Evolutionary conservation across 805 yeast genomes (phyloP), one percentile per base, ranked within the genome.

Genomic region (Lipomyces orientalis): DNA sequence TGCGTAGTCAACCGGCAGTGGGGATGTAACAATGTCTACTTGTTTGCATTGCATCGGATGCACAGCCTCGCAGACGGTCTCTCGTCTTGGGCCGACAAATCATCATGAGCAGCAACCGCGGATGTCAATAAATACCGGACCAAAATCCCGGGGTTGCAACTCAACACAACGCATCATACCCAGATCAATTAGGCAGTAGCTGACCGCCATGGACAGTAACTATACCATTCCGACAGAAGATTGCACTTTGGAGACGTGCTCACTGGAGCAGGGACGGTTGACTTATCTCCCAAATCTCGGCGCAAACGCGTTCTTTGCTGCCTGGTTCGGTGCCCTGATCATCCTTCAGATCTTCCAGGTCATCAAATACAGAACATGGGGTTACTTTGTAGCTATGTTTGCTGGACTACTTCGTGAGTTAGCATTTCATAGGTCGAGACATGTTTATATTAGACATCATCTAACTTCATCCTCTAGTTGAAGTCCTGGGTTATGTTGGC

Each of bases 191-290:
- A 25, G 29, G 29, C 2, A 25, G n/a, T 25, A 25, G 29, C 29
- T 39, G 49, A 3, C 49, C 12, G 49, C 49, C 54, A 49, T 49
- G 54, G 29, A 49, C 25, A 8, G n/a, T 12, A 49, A 49, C 22
- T 7, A 49, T 25, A 49, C 54, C n/a, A 49, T 49, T 49, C 54
- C 54, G 16, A 29, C 80, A 7, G 59, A 31, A n/a, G 25, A 34
- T 19, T 56, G 59, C 46, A 56, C 59, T 12, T 4, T 29, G 16
- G 33, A n/a, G 46, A 56, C 59, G 4, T 56, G 59, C 16, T 14
- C 59, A 6, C 59, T 56, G 10, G 12, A 9, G 9, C 46, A 9
- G 8, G 59, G 49, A 19, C 59, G 2, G 14, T 29, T 56, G 9
- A 31, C 14, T 14, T 56, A 56, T 56, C 10, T 56, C 9, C 59